Conservation (phyloP, 805 yeast genomes). For the Nakazawaea wyomingensis region DNA sequence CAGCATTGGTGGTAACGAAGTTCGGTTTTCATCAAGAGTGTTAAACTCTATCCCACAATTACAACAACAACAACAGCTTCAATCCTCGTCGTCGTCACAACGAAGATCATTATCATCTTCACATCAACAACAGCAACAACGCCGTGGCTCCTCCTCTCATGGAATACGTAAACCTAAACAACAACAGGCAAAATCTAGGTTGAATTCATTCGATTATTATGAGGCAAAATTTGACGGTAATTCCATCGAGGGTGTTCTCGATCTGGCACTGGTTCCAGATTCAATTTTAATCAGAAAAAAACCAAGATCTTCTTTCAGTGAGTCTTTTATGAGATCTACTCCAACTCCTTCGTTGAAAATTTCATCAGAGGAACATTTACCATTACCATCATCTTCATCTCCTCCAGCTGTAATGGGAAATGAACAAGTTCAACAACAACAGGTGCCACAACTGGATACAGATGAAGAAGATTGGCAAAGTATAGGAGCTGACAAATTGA, state of each 20-base stretch:
- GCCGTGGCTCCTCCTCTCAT: constrained; percentile 15
- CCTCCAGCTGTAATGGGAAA: constrained; percentile 13
- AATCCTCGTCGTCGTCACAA: too few species aligned
- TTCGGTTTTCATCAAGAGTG: constrained; percentile 11
- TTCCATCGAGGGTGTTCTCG: constrained; percentile 15
- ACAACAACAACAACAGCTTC: constrained; percentile 6
- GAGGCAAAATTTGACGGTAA: constrained; percentile 26
- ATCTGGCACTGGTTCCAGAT: constrained; percentile 23
- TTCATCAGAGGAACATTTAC: constrained; percentile 9
- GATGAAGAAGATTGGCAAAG: constrained; percentile 98
- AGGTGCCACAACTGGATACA: constrained; percentile 53
- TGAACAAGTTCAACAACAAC: background rate
- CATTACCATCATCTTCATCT: constrained; percentile 15
- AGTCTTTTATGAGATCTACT: constrained; percentile 33
- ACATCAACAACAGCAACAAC: constrained; percentile 4
- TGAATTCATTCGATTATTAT: constrained; percentile 34
- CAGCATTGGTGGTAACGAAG: constrained; percentile 1
- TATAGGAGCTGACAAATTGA: constrained; percentile 59
- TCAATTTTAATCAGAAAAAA: constrained; percentile 21
- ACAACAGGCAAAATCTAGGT: constrained; percentile 28
- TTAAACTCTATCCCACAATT: constrained; percentile 5
- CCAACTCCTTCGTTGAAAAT: constrained; percentile 12
- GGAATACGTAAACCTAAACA: constrained; percentile 30
- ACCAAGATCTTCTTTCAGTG: constrained; percentile 32
- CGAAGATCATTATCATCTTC: constrained; percentile 5